Evolutionary conservation across 208 protist species (phyloP).

Genomic region (Wallacemonas sp.): DNA sequence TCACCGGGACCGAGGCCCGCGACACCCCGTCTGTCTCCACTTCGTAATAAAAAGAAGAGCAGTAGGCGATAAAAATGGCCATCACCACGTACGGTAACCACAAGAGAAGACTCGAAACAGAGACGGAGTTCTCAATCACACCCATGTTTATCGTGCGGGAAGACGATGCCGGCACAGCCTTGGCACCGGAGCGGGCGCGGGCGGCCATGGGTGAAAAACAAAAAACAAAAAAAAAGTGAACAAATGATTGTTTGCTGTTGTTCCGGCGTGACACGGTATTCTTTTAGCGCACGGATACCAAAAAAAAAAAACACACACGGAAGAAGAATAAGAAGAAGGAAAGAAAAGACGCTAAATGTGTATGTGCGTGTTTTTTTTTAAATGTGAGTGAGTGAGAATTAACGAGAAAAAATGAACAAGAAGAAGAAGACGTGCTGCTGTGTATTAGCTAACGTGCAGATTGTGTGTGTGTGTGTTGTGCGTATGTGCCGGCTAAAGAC

Average conservation of each 20-base stretch:
- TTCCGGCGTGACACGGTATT: too few relatives aligned
- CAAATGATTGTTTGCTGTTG: neutral
- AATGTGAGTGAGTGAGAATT: conserved; percentile 1
- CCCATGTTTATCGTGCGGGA: conserved; percentile 8
- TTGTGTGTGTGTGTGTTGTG: neutral
- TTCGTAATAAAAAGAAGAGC: conserved; percentile 43
- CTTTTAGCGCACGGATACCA: neutral
- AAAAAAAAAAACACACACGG: neutral
- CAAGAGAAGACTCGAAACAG: conserved; percentile 44
- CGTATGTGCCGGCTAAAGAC: neutral
- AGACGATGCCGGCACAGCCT: too few relatives aligned
- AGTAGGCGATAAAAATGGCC: conserved; percentile 66
- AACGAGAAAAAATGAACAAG: conserved; percentile 23
- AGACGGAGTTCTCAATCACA: conserved; percentile 16
- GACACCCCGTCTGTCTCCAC: conserved; percentile 2
- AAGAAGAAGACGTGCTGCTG: neutral
- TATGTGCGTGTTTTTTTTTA: neutral
- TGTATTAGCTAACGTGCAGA: neutral
- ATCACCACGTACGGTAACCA: conserved; percentile 72
- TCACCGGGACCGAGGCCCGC: neutral
- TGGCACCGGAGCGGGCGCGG: too few relatives aligned
- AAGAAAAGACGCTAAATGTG: conserved; percentile 6
- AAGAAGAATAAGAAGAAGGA: neutral
- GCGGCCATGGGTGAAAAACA: neutral
- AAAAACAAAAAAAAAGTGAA: neutral